Evolutionary conservation across 2,329 filamentous ascomycete genomes (phyloP).

Genomic region (Fusarium verrucosum): DNA sequence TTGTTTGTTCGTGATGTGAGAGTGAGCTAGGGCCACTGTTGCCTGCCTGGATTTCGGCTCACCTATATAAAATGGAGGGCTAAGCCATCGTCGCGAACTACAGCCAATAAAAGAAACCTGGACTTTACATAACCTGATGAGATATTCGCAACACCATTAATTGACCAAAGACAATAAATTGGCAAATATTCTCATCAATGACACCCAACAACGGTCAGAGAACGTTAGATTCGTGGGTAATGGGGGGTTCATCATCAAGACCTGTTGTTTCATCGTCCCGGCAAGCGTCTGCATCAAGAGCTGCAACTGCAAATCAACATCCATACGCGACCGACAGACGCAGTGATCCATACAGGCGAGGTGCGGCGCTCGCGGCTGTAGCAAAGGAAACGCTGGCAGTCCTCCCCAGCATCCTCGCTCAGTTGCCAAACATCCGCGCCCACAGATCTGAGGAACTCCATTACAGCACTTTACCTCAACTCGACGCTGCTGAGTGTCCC

Average conservation of each 20-base stretch:
- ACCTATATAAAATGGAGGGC: background rate
- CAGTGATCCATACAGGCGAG: slow-evolving; percentile 34
- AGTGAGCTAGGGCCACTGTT: slow-evolving; percentile 20
- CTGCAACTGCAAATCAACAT: slow-evolving; percentile 16
- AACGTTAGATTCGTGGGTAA: slow-evolving; percentile 46
- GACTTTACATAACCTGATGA: background rate
- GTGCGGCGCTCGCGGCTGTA: slow-evolving; percentile 50
- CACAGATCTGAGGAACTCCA: slow-evolving; percentile 51
- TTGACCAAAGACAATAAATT: background rate
- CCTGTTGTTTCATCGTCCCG: slow-evolving; percentile 16
- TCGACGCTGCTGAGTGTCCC: slow-evolving; percentile 57
- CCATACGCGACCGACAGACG: slow-evolving; percentile 9
- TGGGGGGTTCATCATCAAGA: slow-evolving; percentile 4
- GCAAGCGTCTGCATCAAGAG: slow-evolving; percentile 20
- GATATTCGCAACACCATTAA: background rate
- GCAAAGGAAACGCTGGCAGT: slow-evolving; percentile 59
- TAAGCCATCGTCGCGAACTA: background rate
- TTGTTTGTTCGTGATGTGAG: slow-evolving; percentile 7
- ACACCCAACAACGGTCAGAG: slow-evolving; percentile 29
- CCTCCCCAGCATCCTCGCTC: slow-evolving; percentile 58
- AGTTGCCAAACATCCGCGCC: slow-evolving; percentile 54
- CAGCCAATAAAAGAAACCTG: background rate
- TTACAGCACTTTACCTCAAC: slow-evolving; percentile 49
- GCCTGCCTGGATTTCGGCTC: slow-evolving; percentile 29
- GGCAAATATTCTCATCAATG: background rate